Evolutionary conservation across 495 filamentous ascomycete genomes (phyloP).

Genomic region (Cryomyces minteri): DNA sequence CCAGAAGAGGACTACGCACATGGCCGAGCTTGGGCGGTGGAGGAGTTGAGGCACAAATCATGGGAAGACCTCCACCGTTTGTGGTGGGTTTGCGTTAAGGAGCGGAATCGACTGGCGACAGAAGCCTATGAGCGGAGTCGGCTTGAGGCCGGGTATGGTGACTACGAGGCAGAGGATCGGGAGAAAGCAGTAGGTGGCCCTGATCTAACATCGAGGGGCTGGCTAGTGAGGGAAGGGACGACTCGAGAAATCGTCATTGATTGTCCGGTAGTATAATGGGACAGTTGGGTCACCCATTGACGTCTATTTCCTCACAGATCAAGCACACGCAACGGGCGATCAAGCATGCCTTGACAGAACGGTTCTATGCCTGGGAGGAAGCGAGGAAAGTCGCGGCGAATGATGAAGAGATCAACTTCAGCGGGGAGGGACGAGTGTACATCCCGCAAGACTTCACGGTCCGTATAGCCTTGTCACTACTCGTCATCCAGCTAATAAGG

Average conservation of each 20-base stretch:
- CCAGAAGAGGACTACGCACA: conserved; percentile 49
- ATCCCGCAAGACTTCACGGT: conserved; percentile 2
- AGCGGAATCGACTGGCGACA: conserved; percentile 80
- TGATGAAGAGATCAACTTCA: conserved; percentile 46
- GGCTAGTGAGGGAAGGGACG: no score
- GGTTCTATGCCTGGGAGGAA: conserved; percentile 80
- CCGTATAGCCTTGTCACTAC: no score
- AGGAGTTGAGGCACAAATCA: conserved; percentile 71
- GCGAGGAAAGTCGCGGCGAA: conserved; percentile 49
- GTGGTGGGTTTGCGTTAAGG: conserved; percentile 92
- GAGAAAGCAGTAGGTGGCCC: conserved; percentile 37
- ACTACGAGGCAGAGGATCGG: conserved; percentile 38
- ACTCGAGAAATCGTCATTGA: background rate
- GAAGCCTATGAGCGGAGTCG: conserved; percentile 43
- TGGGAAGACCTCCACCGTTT: conserved; percentile 87
- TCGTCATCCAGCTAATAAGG: no score
- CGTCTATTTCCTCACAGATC: conserved; percentile 24
- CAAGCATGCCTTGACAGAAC: conserved; percentile 68
- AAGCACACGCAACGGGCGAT: conserved; percentile 55
- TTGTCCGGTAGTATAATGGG: background rate
- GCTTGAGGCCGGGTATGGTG: conserved; percentile 48
- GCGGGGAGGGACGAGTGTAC: conserved; percentile 17
- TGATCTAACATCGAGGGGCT: background rate
- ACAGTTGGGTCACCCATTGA: background rate
- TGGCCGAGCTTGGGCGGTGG: conserved; percentile 70